Conservation (phyloP, 2,329 filamentous ascomycete genomes). For the Grosmannia clavigera region DNA sequence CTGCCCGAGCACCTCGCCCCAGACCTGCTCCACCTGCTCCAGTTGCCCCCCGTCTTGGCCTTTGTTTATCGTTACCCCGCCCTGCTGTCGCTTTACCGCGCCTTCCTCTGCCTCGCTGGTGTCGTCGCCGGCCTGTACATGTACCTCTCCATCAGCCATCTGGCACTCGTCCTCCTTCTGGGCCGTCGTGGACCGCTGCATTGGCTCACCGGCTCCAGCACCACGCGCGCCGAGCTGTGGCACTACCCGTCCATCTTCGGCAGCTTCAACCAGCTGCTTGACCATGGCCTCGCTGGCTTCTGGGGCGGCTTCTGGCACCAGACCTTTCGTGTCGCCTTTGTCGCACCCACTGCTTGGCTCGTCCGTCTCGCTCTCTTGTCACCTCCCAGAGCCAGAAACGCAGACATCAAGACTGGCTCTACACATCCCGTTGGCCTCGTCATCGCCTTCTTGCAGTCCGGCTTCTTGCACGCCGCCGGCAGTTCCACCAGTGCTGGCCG, state of each 20-base stretch:
- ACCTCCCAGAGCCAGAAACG: slow-evolving; percentile 4
- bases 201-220: slow-evolving; percentile 40
- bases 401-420: no score
- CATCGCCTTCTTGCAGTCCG: slow-evolving; percentile 54
- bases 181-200: slow-evolving; percentile 15
- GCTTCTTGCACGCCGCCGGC: slow-evolving; percentile 57
- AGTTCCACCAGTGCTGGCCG: slow-evolving; percentile 52
- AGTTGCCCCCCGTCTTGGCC: slow-evolving; percentile 26
- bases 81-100: slow-evolving; percentile 42
- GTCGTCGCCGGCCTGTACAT: slow-evolving; percentile 49
- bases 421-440: slow-evolving; percentile 11
- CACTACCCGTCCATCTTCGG: slow-evolving; percentile 45
- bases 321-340: slow-evolving; percentile 64
- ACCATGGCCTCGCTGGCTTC: slow-evolving; percentile 63
- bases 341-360: slow-evolving; percentile 43
- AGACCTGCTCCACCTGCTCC: slow-evolving; percentile 21
- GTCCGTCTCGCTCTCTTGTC: slow-evolving; percentile 26
- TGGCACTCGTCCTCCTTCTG: slow-evolving; percentile 7
- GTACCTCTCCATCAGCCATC: slow-evolving; percentile 37
- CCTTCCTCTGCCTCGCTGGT: slow-evolving; percentile 39
- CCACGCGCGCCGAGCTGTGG: slow-evolving; percentile 37
- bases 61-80: slow-evolving; percentile 20
- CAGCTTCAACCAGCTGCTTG: slow-evolving; percentile 39
- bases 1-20: slow-evolving; percentile 10
- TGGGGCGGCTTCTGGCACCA: slow-evolving; percentile 92